Evolutionary conservation across 2,329 filamentous ascomycete species (phyloP).

Genomic region (Colletotrichum zoysiae): DNA sequence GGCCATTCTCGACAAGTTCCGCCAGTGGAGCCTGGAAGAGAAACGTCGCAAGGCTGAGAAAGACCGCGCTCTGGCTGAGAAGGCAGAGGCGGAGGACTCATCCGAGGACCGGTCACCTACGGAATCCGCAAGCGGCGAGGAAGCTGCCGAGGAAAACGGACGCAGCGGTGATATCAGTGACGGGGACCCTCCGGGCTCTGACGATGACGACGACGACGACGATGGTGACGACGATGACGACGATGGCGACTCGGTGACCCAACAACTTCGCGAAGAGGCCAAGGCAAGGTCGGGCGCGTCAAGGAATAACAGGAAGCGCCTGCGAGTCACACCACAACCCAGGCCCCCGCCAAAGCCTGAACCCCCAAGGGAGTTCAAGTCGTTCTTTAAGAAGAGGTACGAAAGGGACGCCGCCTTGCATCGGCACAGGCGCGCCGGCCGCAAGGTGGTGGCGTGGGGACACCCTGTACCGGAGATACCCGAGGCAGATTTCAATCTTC

Average conservation of each 20-base stretch:
- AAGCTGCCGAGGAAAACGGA: slow-evolving; percentile 52
- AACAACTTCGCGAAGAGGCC: slow-evolving; percentile 82
- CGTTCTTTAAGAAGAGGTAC: slow-evolving; percentile 86
- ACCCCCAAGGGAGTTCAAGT: slow-evolving; percentile 76
- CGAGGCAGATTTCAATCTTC: slow-evolving; percentile 80
- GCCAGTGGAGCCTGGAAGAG: slow-evolving; percentile 89
- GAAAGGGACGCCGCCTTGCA: slow-evolving; percentile 85
- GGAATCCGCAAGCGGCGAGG: slow-evolving; percentile 49
- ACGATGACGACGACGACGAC: slow-evolving; percentile 75
- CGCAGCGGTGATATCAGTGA: slow-evolving; percentile 46
- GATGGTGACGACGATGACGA: slow-evolving; percentile 63
- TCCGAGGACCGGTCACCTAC: slow-evolving; percentile 36
- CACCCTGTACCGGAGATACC: slow-evolving; percentile 80
- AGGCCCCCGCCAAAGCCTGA: slow-evolving; percentile 50
- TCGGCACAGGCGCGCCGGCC: slow-evolving; percentile 75
- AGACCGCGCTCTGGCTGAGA: slow-evolving; percentile 70
- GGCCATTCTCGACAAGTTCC: slow-evolving; percentile 87
- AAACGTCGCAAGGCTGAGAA: slow-evolving; percentile 83
- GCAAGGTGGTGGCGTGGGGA: slow-evolving; percentile 84
- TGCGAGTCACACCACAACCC: slow-evolving; percentile 44
- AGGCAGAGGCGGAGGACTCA: slow-evolving; percentile 55
- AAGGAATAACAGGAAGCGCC: slow-evolving; percentile 50
- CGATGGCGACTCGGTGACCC: slow-evolving; percentile 77
- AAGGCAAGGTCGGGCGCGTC: slow-evolving; percentile 62
- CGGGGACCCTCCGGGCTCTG: slow-evolving; percentile 64